phyloP scores from a whole-genome alignment of 2,329 filamentous ascomycete genomes.

The Cryphonectria naterciae region DNA sequence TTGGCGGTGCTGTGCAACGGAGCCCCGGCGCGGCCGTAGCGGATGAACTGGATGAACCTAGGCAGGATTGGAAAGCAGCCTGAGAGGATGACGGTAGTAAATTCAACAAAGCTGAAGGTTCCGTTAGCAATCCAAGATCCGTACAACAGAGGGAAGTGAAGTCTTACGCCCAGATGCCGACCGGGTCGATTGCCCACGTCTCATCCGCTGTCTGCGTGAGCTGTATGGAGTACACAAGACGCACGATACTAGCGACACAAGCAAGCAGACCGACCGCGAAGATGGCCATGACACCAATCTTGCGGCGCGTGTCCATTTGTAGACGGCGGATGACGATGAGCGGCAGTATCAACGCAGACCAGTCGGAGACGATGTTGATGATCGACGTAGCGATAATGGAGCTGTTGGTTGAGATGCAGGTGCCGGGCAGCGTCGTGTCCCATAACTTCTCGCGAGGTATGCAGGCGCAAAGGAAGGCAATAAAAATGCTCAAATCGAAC shows the following conservation, averaged over 20 bases:
- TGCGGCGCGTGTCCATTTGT: background rate
- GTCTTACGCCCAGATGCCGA: constrained; percentile 4
- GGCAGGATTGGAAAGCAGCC: background rate
- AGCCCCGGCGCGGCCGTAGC: background rate
- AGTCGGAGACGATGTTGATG: constrained; percentile 27
- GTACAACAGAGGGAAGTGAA: background rate
- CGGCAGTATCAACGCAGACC: background rate
- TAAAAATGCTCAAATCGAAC: constrained; percentile 10
- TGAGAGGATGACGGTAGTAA: constrained; percentile 1
- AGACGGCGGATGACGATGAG: background rate
- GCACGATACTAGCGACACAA: background rate
- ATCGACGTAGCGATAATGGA: constrained; percentile 8
- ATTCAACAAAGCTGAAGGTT: background rate
- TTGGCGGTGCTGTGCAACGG: background rate
- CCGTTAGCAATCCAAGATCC: background rate
- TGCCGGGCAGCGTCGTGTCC: constrained; percentile 24
- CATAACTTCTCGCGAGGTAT: constrained; percentile 30
- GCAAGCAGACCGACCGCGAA: constrained; percentile 1
- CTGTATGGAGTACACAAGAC: background rate
- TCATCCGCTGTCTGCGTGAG: background rate
- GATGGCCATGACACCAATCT: background rate
- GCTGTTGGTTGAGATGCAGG: constrained; percentile 21
- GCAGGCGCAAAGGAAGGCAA: constrained; percentile 29
- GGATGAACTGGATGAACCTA: background rate
- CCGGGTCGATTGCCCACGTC: background rate